Conservation (phyloP, 441 rosid genomes). For the Erysimum pusillum region DNA sequence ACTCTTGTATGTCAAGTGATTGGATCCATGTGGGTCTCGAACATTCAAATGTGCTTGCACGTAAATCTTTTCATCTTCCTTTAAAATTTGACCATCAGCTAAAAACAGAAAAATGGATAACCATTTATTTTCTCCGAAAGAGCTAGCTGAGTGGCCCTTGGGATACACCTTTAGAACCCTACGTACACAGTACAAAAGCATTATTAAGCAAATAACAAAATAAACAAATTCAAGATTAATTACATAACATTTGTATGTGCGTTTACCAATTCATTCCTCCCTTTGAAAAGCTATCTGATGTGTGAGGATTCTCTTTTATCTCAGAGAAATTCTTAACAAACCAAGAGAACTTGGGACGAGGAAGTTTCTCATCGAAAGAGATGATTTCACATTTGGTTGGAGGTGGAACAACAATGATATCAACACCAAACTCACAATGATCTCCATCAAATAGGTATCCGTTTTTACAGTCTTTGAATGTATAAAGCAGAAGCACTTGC, state of each 20-base stretch:
- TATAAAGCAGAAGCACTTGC: not conserved
- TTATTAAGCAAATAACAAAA: too few relatives aligned
- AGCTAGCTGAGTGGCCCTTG: not conserved
- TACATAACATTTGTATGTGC: too few relatives aligned
- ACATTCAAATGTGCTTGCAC: not conserved
- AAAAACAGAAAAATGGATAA: not conserved
- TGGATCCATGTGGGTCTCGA: not conserved
- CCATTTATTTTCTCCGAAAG: not conserved
- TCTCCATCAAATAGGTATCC: slow-evolving; percentile 16
- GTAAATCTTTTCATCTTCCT: slow-evolving; percentile 14
- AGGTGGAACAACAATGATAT: not conserved
- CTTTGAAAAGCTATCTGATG: not conserved
- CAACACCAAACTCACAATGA: slow-evolving; percentile 26
- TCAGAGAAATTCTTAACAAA: not conserved
- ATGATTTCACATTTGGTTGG: not conserved
- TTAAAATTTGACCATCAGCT: not conserved
- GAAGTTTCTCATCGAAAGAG: not conserved
- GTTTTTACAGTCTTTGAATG: not conserved
- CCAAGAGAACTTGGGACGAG: not conserved
- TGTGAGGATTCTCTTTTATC: not conserved
- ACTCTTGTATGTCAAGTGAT: not conserved
- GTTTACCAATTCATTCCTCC: too few relatives aligned
- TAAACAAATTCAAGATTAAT: too few relatives aligned
- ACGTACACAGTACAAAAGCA: not conserved
- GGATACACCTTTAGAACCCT: not conserved